Evolutionary conservation across 2,329 filamentous ascomycete species (phyloP), one percentile per base, ranked within the genome.

Genomic region (Coniochaeta sp.): DNA sequence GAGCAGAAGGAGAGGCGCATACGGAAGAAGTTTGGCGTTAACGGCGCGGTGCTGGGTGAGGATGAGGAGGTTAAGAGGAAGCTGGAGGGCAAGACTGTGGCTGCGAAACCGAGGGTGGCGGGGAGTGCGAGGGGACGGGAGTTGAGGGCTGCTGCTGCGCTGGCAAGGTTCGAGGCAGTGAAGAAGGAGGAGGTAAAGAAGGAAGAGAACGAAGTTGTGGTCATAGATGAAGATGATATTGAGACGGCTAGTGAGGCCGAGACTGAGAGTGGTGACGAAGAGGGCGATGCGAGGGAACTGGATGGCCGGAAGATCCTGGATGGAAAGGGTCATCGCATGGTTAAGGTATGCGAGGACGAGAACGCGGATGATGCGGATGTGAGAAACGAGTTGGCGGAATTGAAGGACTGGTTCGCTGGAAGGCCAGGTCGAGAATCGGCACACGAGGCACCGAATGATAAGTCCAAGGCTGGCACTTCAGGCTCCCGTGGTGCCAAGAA

Each of bases 291-390:
- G 2, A 84, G 85, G 59, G 85, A 84, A 0, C 65, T 86, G 12
- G 88, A 91, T 71, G 88, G 89, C 1, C 81, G 77, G 58, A 81
- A 77, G 62, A 75, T 93, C 54, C 72, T 88, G 24, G 90, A 93
- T 68, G 76, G 77, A 9, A 82, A 88, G 58, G 90, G 89, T 0
- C 79, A 81, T 22, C 81, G 82, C 14, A 80, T 96, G 79, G 76
- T 93, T 62, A 89, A 84, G 66, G 85, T 95, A 1, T 95, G 91
- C 69, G 88, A 87, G 62, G 88, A 89, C 52, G 88, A 91, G 78
- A 69, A 80, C 40, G 67, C 67, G 2, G 79, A 82, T 40, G 85
- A 88, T 59, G 75, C 78, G 19, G 78, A 85, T 66, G 80, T 77
- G 2, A 78, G 81, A 67, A 79, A 81, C 32, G 89, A 96, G 72